Percentiles rank a stretch among this genome's conserved stretches.
These are phyloP conservation scores for Phytophthora pini DNA, from an alignment of 352 stramenopile genomes.

Conservation along the genomic window DNA sequence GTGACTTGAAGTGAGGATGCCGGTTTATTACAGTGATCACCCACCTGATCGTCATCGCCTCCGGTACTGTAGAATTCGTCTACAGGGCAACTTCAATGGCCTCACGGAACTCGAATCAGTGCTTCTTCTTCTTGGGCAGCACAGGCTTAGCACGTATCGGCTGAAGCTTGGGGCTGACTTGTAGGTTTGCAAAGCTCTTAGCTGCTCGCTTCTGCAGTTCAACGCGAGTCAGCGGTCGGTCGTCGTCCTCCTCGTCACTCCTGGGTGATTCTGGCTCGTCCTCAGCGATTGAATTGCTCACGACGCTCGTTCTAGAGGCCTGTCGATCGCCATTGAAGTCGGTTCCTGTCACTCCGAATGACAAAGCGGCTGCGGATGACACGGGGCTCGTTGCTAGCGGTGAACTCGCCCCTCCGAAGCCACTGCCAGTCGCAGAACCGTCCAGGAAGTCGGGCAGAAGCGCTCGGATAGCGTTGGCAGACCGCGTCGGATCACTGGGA, in stretches of 20 bases:
- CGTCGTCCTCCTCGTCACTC: slow-evolving; percentile 71
- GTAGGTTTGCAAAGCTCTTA: slow-evolving; percentile 57
- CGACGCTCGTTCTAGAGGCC: slow-evolving; percentile 20
- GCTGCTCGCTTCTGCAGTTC: slow-evolving; percentile 70
- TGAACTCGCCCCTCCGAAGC: slow-evolving; percentile 14
- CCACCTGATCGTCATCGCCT: not conserved
- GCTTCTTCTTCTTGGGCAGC: slow-evolving; percentile 53
- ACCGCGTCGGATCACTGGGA: slow-evolving; percentile 71
- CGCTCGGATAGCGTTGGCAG: slow-evolving; percentile 51
- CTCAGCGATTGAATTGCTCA: slow-evolving; percentile 54
- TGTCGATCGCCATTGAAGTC: slow-evolving; percentile 24
- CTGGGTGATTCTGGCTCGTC: slow-evolving; percentile 47
- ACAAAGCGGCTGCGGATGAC: not conserved
- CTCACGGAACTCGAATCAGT: slow-evolving; percentile 10
- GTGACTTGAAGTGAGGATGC: not conserved
- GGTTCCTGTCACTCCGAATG: not conserved
- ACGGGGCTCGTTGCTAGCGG: slow-evolving; percentile 17
- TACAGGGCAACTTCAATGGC: no score
- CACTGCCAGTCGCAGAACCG: slow-evolving; percentile 9
- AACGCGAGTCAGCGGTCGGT: slow-evolving; percentile 64
- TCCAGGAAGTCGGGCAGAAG: slow-evolving; percentile 51
- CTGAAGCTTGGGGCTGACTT: slow-evolving; percentile 57
- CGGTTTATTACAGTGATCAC: not conserved
- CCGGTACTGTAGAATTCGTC: not conserved
- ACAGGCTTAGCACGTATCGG: slow-evolving; percentile 33